Base-by-base conservation (phyloP, 2,329 filamentous ascomycete species). In the Cadophora gregata region DNA sequence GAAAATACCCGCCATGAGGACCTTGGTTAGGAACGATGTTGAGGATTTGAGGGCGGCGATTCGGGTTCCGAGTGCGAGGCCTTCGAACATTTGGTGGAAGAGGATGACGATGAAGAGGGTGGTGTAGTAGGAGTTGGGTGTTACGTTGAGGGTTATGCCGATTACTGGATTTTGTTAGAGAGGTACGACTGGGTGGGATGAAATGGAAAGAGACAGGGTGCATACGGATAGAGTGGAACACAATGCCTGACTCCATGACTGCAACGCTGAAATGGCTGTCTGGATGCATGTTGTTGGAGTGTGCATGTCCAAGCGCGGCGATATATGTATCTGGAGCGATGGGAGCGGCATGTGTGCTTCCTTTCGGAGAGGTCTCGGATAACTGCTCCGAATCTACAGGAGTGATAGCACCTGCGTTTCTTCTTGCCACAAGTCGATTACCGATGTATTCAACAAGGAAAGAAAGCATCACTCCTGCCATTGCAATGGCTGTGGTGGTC, bases 1-100 rank as follows among this genome's bases (percentile, higher is more conserved):
- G 72, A 93, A 94, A 0, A 84, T 82, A 1, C 78, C 71, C 0
- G 85, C 90, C 79, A 94, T 87, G 14, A 86, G 68, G 2, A 88
- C 33, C 75, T 93, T 90, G 68, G 82, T 81, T 1, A 55, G 25
- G 7, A 72, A 60, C 1, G 58, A 64, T 14, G 65, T 31, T 4
- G 55, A 61, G 33, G 27, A 27, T 45, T 65, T 62, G 19, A 66
- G 81, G 0, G 84, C 83, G 9, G 90, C 88, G 69, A 93, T 93
- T 16, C 89, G 86, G 9, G 87, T 87, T 21, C 91, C 90, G 0
- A 93, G 86, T 0, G 91, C 91, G 55, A 93, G 82, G 4, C 91
- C 91, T 75, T 93, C 90, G 72, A 94, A 92, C 81, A 91, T 87
- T 74, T 93, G 91, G 75, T 93, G 91, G 80, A 93, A 93, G 65